Base-by-base conservation (phyloP, 768 basidiomycete genomes). In the Boletus coccyginus region DNA sequence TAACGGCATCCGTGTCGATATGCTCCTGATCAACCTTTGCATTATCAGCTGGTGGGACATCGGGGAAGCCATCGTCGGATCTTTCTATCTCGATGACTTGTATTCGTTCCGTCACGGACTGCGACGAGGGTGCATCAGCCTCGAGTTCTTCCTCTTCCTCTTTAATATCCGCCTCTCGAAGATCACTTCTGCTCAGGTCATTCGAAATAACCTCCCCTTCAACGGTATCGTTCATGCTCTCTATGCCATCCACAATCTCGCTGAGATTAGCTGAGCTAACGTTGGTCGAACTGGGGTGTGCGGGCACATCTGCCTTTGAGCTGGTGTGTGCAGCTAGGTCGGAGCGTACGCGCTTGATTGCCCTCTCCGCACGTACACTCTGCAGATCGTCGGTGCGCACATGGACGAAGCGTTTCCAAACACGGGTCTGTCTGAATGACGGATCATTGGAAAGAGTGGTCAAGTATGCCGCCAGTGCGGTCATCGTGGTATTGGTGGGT, bases 351-450 rank as follows among this genome's bases (percentile, higher is more conserved):
- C 90, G 85, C 75, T 93, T 92, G 73, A 94, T 89, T 5, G 92
- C 88, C 60, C 91, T 80, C 75, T 94, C 92, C 40, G 90, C 85
- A 43, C 92, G 84, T 7, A 87, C 86, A 62, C 91, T 93, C 75
- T 94, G 87, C 49, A 95, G 73, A 70, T 96, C 94, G 65, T 95
- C 93, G 4, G 85, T 88, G 53, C 93, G 81, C 9, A 94, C 90
- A 45, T 85, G 78, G 53, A 94, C 88, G 63, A 96, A 96, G 16
- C 87, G 83, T 66, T 87, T 89, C 93, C 93, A 96, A 2, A 83
- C 76, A 43, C 85, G 81, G 19, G 84, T 75, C 52, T 81, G 79
- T 36, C 90, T 84, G 41, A 94, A 69, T 5, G 75, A 67, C 5
- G 80, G 72, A 42, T 85, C 80, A 60, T 90, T 92, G 52, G 93